Evolutionary conservation across 352 stramenopile species (phyloP).

Genomic region (Globisporangium radiosum): DNA sequence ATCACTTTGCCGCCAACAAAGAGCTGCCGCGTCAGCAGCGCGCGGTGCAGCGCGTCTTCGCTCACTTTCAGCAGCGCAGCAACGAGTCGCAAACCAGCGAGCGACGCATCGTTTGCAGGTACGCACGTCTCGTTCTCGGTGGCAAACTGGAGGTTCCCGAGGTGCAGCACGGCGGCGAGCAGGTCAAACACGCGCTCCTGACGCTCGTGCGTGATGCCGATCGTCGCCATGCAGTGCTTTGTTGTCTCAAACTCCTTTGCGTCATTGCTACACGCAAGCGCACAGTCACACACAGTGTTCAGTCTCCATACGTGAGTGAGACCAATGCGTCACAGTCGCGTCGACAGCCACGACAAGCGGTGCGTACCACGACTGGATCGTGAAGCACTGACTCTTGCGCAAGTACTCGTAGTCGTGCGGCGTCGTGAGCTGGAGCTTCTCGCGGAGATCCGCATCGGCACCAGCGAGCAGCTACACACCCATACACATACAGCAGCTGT

Average conservation of each 20-base stretch:
- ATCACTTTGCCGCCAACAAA: constrained; percentile 88
- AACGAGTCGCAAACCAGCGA: constrained; percentile 47
- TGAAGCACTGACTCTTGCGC: constrained; percentile 82
- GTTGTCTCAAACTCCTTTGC: constrained; percentile 82
- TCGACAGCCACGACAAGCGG: not conserved
- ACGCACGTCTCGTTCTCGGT: constrained; percentile 81
- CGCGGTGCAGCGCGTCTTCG: constrained; percentile 61
- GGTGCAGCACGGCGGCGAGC: constrained; percentile 77
- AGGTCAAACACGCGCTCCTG: constrained; percentile 85
- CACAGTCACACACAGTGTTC: too few species aligned
- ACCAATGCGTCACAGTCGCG: not conserved
- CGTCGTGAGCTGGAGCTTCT: constrained; percentile 63
- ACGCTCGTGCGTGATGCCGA: constrained; percentile 76
- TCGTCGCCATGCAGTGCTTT: constrained; percentile 80
- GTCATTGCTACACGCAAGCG: constrained; percentile 27
- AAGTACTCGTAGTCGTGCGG: constrained; percentile 86
- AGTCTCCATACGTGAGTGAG: not conserved
- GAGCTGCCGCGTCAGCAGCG: constrained; percentile 76
- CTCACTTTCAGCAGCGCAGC: constrained; percentile 74
- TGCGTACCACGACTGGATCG: constrained; percentile 53
- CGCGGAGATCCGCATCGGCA: constrained; percentile 57
- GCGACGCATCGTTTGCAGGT: constrained; percentile 37
- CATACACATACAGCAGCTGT: too few species aligned
- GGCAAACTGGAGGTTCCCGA: constrained; percentile 84
- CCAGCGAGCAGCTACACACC: constrained; percentile 53